Evolutionary conservation across 2,329 filamentous ascomycete species (phyloP), one percentile per base, ranked within the genome.

Genomic region (Penicillium fuscoglaucum): DNA sequence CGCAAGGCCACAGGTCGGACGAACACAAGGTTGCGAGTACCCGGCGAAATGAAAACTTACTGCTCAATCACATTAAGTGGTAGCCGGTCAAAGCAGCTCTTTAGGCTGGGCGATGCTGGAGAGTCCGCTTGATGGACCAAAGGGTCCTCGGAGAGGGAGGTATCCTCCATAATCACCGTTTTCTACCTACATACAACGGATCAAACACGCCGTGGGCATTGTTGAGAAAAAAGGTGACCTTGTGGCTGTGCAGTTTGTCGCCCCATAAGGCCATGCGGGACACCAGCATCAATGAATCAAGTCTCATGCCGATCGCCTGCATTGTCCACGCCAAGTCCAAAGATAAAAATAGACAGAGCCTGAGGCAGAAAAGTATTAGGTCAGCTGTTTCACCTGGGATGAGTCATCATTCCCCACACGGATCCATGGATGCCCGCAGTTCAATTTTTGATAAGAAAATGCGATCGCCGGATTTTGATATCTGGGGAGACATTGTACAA

Each of bases 121-220:
- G 50, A 46, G 33, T 12, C 21, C 12, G 12, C 46, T 44, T 47
- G 41, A 19, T 24, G 55, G 28, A 52, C 55, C 9, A 31, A 39
- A 39, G 50, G 17, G 44, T 39, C 59, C 45, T 52, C 31, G 50
- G 55, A 49, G 40, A 54, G 56, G 44, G 59, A 57, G 56, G 43
- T 60, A 61, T 60, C 63, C 64, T 66, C 66, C 66, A 68, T 68
- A 52, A 59, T 67, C 60, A 62, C 54, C 61, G 57, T n/a, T 37
- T 45, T 45, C 10, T 37, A 15, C 17, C 64, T 58, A 68, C 61
- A 64, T 67, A 57, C 58, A 44, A 45, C 24, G 39, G 55, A 57
- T 63, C 55, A 53, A 50, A 19, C 43, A 39, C 48, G 19, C 45
- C 9, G 28, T 26, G 29, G n/a, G n/a, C 55, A 58, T 58, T 48